A percentile compares a stretch with the other conserved stretches of the same genome.
These are phyloP conservation scores for Lentinus polychrous DNA, from an alignment of 1,284 basidiomycete species.

Conservation along the genomic window DNA sequence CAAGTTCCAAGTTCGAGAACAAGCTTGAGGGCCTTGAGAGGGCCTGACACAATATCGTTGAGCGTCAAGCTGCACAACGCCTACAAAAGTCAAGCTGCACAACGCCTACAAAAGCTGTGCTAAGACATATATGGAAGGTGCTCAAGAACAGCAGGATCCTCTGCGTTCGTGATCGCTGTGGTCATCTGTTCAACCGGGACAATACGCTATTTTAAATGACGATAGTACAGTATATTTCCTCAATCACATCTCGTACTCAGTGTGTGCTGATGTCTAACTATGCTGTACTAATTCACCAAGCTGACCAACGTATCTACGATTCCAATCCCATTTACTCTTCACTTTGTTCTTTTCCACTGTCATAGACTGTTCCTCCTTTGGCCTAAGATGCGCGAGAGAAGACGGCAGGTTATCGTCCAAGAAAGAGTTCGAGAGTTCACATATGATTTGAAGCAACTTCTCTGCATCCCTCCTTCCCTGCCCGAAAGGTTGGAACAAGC, in stretches of 20 bases:
- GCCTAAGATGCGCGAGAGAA: conserved; percentile 23
- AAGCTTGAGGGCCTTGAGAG: too few species aligned
- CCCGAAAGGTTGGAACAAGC: conserved; percentile 29
- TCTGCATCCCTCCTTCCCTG: conserved; percentile 16
- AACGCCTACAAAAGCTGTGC: too few species aligned
- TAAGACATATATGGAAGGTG: too few species aligned
- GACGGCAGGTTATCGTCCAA: conserved; percentile 35
- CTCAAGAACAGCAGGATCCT: too few species aligned
- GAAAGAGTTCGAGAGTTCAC: conserved; percentile 40
- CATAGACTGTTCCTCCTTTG: conserved; percentile 37
- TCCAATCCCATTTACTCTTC: conserved; percentile 16
- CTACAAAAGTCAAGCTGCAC: too few species aligned
- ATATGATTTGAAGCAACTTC: conserved; percentile 34
- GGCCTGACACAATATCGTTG: too few species aligned
- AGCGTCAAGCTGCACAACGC: too few species aligned
- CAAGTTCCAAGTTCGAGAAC: too few species aligned
- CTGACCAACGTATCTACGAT: conserved; percentile 39
- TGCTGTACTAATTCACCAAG: conserved; percentile 42
- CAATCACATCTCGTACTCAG: not conserved
- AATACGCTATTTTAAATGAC: too few species aligned
- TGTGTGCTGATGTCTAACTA: conserved; percentile 22
- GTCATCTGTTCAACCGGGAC: too few species aligned
- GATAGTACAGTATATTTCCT: too few species aligned
- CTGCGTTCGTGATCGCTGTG: too few species aligned
- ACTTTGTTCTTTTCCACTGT: conserved; percentile 26